Base-by-base conservation (phyloP, 495 filamentous ascomycete species). In the Trypethelium eluteriae region DNA sequence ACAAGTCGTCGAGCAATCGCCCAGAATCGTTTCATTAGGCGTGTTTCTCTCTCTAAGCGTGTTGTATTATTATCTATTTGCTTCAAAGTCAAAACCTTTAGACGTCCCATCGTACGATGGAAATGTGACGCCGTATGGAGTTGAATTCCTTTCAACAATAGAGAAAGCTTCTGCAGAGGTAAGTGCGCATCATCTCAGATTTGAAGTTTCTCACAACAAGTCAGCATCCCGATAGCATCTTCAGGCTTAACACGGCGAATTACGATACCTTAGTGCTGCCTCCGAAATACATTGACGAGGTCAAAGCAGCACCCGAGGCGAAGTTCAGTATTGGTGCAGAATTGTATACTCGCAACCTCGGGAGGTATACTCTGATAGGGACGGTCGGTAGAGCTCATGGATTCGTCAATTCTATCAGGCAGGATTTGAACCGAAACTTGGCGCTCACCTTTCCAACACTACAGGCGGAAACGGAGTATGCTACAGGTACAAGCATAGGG, bases 251-350 rank as follows among this genome's bases (percentile, higher is more conserved):
- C n/a, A 64, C 64, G 25, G 64, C 64, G 34, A 64, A 67, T 56
- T 66, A 56, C 11, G 68, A 69, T 39, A 59, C 67, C 25, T 18
- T 69, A 14, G 39, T 69, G 3, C 46, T 69, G 32, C 64, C 68
- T 6, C 41, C 41, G 2, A 66, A 67, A 64, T 69, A 69, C 47
- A 47, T 69, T 0, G 63, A 66, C 2, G 56, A 61, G 11, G 25
- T 61, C 56, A 61, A 61, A 25, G 10, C 56, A 11, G 11, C 25
- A 10, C 56, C 56, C 11, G 56, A 61, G 56, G 10, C 56, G 56
- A 10, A 32, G 18, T 18, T 61, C 10, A 12, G 11, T 11, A 10
- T 61, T 18, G 11, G 25, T 12, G 11, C 11, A 10, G 25, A 61
- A 10, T 11, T 12, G 11, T 61, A 32, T 61, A 10, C 10, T 2